Evolutionary conservation across 305 asterid species (phyloP).

Genomic region (Solanum aculeatissimum): DNA sequence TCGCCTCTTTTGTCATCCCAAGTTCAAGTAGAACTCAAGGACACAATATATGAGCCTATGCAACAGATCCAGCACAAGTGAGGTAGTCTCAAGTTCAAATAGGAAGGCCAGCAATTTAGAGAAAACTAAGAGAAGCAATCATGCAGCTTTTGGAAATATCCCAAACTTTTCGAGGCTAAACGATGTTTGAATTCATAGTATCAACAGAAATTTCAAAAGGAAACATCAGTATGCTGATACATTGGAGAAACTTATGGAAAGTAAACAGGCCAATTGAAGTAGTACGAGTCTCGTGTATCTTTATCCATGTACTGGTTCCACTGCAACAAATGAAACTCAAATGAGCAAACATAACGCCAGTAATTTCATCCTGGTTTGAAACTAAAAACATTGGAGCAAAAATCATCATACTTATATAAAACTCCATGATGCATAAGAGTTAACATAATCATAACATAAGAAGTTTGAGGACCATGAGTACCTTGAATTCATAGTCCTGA

Average conservation of each 20-base stretch:
- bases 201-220: neutral
- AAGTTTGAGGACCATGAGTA: slow-evolving; percentile 4
- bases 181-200: neutral
- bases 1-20: neutral
- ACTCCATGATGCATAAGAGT: neutral
- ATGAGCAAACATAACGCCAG: slow-evolving; percentile 2
- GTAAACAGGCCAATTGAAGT: slow-evolving; percentile 83
- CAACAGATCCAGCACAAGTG: neutral
- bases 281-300: slow-evolving; percentile 61
- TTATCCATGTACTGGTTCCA: slow-evolving; percentile 56
- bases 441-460: neutral
- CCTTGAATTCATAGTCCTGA: slow-evolving; percentile 67
- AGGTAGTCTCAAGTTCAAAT: neutral
- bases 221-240: neutral
- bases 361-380: neutral
- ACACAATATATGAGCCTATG: neutral
- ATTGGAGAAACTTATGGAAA: slow-evolving; percentile 38
- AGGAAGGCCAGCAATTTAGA: neutral
- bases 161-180: neutral
- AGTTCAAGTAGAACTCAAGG: neutral
- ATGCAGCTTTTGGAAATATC: neutral
- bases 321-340: slow-evolving; percentile 26
- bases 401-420: neutral
- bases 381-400: neutral
- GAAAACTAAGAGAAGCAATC: neutral